These are phyloP conservation scores for Physocladia obscura DNA, from an alignment of 192 early-diverging fungal genomes.

Conservation along the genomic window DNA sequence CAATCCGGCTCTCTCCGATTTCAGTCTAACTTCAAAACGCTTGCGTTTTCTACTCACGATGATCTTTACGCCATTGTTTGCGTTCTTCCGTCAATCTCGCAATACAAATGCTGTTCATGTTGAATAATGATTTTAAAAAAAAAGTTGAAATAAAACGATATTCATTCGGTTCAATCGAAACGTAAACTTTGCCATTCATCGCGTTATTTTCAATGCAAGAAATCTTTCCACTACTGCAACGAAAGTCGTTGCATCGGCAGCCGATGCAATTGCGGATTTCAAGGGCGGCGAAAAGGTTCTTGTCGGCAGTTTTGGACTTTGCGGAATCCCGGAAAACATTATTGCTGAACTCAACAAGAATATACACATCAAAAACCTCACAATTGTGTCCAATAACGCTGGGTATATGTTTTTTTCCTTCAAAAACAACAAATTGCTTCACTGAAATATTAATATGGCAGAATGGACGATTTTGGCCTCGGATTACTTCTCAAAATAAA, in stretches of 20 bases:
- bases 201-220: no score
- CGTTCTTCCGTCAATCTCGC: slow-evolving; percentile 88
- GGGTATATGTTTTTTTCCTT: slow-evolving; percentile 43
- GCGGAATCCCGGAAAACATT: slow-evolving; percentile 79
- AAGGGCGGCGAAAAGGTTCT: slow-evolving; percentile 53
- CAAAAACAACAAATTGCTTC: background rate
- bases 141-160: no score
- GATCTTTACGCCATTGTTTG: slow-evolving; percentile 97
- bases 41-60: slow-evolving; percentile 54
- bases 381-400: slow-evolving; percentile 77
- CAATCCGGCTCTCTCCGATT: background rate
- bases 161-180: no score
- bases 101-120: slow-evolving; percentile 66
- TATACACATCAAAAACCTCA: slow-evolving; percentile 61
- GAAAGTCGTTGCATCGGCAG: slow-evolving; percentile 59
- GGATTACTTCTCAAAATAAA: slow-evolving; percentile 64
- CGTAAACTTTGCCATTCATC: no score
- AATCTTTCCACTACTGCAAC: slow-evolving; percentile 22
- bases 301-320: slow-evolving; percentile 73
- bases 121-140: no score
- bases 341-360: slow-evolving; percentile 64
- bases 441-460: no score
- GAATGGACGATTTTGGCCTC: slow-evolving; percentile 69
- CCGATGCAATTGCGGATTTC: slow-evolving; percentile 52
- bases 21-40: background rate